A percentile compares a stretch with the other conserved stretches of the same genome.
phyloP scores from a whole-genome alignment of 495 filamentous ascomycete genomes.

The Chaetomium cochliodes region DNA sequence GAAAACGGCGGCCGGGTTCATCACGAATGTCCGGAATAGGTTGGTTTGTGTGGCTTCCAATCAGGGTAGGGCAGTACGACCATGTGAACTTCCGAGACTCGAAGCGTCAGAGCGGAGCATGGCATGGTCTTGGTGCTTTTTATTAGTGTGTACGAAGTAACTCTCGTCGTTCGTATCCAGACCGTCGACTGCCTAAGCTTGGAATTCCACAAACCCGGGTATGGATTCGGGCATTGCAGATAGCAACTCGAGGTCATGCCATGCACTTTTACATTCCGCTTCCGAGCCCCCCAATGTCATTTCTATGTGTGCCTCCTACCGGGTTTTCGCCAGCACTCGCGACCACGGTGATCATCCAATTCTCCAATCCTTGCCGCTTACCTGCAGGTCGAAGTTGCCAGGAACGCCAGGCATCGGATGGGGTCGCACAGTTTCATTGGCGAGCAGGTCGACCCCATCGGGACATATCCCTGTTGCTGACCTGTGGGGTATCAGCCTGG shows the following conservation, averaged over 20 bases:
- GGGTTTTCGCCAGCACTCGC: neutral
- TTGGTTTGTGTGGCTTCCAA: too few species aligned
- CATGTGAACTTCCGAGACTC: neutral
- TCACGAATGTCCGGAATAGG: too few species aligned
- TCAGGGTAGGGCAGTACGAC: neutral
- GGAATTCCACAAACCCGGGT: neutral
- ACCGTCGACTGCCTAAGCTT: too few species aligned
- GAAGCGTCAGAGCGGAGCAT: neutral
- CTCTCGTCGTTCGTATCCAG: neutral
- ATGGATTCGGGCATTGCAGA: neutral
- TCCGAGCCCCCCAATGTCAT: too few species aligned
- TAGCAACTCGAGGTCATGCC: too few species aligned
- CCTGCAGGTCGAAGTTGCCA: neutral
- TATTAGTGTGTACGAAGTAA: neutral
- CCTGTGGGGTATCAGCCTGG: slow-evolving; percentile 11
- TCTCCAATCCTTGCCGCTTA: neutral
- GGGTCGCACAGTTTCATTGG: too few species aligned
- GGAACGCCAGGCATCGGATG: too few species aligned
- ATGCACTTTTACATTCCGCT: too few species aligned
- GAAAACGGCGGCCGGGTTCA: neutral
- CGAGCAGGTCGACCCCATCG: neutral
- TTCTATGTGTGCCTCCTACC: neutral
- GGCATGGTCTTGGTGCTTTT: neutral
- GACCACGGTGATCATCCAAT: neutral
- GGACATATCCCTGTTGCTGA: neutral